Percentiles rank a stretch among this genome's conserved stretches.
Evolutionary conservation across 192 early-diverging fungal genomes (phyloP).

Genomic region (Mortierella hygrophila): DNA sequence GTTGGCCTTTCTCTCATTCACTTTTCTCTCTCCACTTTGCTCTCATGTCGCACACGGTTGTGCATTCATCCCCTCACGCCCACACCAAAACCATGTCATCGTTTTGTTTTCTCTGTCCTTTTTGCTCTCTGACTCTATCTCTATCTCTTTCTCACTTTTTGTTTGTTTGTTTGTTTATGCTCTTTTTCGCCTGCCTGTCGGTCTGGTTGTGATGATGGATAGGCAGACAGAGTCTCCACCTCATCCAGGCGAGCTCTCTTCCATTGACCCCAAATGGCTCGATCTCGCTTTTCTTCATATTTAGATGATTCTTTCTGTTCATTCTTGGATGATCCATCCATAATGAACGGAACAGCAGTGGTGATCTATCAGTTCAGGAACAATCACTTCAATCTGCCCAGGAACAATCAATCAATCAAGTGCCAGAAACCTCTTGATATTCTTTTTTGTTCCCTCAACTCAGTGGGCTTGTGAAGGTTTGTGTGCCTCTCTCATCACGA

Average conservation of each 20-base stretch:
- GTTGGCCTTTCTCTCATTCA: background rate
- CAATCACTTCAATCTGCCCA: background rate
- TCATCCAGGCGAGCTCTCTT: background rate
- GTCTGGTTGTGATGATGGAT: background rate
- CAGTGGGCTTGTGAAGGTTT: too few species aligned
- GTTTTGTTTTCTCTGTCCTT: background rate
- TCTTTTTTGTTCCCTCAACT: background rate
- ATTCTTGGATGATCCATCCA: slow-evolving; percentile 5
- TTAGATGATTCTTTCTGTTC: background rate
- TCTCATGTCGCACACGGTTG: slow-evolving; percentile 18
- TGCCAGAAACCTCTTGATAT: background rate
- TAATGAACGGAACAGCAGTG: background rate
- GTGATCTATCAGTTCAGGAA: slow-evolving; percentile 9
- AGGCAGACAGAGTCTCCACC: background rate
- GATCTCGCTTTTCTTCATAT: slow-evolving; percentile 6
- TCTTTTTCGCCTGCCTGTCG: too few species aligned
- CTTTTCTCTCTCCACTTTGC: slow-evolving; percentile 1
- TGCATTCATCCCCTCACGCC: slow-evolving; percentile 1
- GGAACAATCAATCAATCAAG: slow-evolving; percentile 5
- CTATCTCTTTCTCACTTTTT: background rate
- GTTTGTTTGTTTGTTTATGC: background rate
- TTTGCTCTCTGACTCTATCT: slow-evolving; percentile 8
- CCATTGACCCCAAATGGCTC: slow-evolving; percentile 2
- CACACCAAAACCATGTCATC: slow-evolving; percentile 1
- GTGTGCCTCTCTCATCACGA: too few species aligned